phyloP scores from a whole-genome alignment of 83 land plant species.

The Isoetes engelmannii region DNA sequence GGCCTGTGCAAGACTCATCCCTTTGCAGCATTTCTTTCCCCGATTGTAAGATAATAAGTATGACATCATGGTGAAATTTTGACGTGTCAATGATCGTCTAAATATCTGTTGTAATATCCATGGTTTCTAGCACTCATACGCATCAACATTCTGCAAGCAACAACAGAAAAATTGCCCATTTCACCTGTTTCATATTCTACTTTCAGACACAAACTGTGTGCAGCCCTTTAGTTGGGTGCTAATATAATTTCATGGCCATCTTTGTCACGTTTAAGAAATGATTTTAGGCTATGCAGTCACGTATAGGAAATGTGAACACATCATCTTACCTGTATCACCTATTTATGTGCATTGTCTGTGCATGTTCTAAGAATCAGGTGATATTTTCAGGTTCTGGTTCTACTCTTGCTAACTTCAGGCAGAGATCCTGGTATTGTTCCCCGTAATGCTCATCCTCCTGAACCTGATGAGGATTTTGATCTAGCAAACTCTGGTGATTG shows the following conservation, averaged over 20 bases:
- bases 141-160: too few relatives aligned
- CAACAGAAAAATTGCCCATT: too few relatives aligned
- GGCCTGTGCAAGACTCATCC: too few relatives aligned
- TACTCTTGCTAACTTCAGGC: constrained; percentile 7
- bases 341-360: background rate
- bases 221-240: background rate
- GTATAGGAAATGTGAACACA: background rate
- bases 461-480: constrained; percentile 5
- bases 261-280: background rate
- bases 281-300: background rate
- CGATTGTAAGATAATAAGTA: too few relatives aligned
- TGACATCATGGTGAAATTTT: too few relatives aligned
- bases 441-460: constrained; percentile 13
- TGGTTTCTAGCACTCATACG: too few relatives aligned
- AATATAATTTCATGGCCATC: background rate
- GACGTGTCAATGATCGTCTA: too few relatives aligned
- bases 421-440: constrained; percentile 15
- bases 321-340: background rate
- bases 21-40: too few relatives aligned
- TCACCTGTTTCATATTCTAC: too few relatives aligned
- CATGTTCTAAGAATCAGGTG: background rate
- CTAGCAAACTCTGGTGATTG: background rate
- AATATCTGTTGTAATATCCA: too few relatives aligned
- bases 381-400: constrained; percentile 6
- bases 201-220: too few relatives aligned